These are phyloP conservation scores for Aechmea fasciata DNA, from an alignment of 176 grass and related monocot genomes.

Conservation along the genomic window DNA sequence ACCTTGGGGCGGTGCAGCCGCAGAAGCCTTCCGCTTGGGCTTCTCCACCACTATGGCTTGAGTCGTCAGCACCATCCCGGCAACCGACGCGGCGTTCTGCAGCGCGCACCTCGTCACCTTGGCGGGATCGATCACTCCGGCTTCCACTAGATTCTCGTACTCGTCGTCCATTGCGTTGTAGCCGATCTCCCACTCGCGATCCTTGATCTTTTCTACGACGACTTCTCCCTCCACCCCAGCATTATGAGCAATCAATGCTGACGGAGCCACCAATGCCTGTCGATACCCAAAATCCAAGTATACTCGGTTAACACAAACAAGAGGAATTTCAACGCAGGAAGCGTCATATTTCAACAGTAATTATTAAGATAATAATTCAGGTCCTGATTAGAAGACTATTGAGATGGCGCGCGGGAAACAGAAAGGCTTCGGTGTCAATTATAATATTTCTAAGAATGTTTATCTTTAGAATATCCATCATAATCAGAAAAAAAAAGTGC, in stretches of 20 bases:
- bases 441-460: too few species aligned
- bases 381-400: too few species aligned
- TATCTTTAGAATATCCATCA: too few species aligned
- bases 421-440: too few species aligned
- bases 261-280: constrained; percentile 46
- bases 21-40: constrained; percentile 31
- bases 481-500: too few species aligned
- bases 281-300: background rate
- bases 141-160: constrained; percentile 48
- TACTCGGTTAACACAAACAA: background rate
- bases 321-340: background rate
- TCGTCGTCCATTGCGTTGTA: constrained; percentile 45
- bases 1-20: constrained; percentile 10
- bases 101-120: constrained; percentile 53
- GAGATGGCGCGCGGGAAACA: too few species aligned
- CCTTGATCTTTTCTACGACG: constrained; percentile 52
- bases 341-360: background rate
- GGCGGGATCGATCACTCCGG: constrained; percentile 47
- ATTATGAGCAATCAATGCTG: constrained; percentile 41
- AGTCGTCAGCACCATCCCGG: constrained; percentile 59
- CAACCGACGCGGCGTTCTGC: constrained; percentile 49
- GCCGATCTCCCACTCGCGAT: constrained; percentile 33
- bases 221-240: constrained; percentile 59
- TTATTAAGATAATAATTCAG: background rate
- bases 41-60: constrained; percentile 58